These are phyloP conservation scores for Amoebophrya sp. DNA, from an alignment of 169 alveolate genomes.

Conservation along the genomic window DNA sequence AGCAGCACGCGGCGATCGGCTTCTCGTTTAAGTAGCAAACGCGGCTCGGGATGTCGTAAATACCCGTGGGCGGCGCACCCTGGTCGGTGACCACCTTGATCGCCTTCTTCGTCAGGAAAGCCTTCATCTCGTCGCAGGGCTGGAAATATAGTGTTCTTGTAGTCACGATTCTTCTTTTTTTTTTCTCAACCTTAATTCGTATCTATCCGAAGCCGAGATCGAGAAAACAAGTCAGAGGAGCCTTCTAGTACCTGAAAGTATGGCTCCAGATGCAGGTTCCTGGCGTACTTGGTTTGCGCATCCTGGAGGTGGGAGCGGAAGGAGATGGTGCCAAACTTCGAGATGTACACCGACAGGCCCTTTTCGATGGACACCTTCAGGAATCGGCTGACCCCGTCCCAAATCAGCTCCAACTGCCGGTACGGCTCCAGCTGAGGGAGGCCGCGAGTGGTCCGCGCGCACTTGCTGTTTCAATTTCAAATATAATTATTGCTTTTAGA, in stretches of 20 bases:
- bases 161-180: not conserved
- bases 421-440: not conserved
- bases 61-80: not conserved
- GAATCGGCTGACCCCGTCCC: not conserved
- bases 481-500: not conserved
- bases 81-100: not conserved
- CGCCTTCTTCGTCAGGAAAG: not conserved
- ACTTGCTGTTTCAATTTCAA: not conserved
- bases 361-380: not conserved
- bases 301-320: not conserved
- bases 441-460: not conserved
- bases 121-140: not conserved
- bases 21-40: not conserved
- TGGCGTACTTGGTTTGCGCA: not conserved
- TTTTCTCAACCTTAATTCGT: not conserved
- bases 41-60: not conserved
- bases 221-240: not conserved
- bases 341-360: not conserved
- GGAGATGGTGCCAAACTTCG: not conserved
- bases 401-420: not conserved
- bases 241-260: not conserved
- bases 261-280: not conserved
- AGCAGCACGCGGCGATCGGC: not conserved
- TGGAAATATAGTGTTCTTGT: not conserved
- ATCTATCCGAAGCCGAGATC: not conserved